Base-by-base conservation (phyloP, 1,284 basidiomycete species). In the Cryptococcus maquisensis region DNA sequence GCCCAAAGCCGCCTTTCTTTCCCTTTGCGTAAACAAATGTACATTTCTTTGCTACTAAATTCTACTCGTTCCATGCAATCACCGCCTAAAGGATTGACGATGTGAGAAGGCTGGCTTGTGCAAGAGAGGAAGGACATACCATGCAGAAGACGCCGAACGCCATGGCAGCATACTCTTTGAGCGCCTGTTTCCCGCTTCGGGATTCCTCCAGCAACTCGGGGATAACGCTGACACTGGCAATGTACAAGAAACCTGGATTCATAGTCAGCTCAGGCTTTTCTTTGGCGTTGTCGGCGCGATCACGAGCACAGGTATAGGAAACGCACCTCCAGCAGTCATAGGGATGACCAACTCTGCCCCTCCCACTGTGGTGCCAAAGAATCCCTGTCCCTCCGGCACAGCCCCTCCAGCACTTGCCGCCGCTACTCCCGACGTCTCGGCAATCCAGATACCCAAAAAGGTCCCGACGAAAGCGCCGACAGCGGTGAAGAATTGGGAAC, bases 151-250 rank as follows among this genome's bases (percentile, higher is more conserved):
- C 88, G 24, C 90, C 90, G 73, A 93, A 83, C 43, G 83, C 83
- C 90, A 93, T 92, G 49, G 89, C 90, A 52, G 80, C 84, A 74
- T 92, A 93, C 89, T 93, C 90, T 48, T 90, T 86, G 66, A 92
- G 71, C 18, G 90, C 88, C 76, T 92, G 90, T 69, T 81, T 84
- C 42, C 81, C 86, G 68, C 88, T 89, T 72, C 86, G 87, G 76
- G 88, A 91, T 69, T 92, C 90, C 56, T 84, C 84, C 48, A 93
- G 78, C 63, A 93, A 76, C 58, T 90, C 92, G 63, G 90, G 90
- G 60, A 93, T 79, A 52, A 92, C 90, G 49, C 89, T 89, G 51
- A 93, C 90, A 41, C 88, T 87, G 18, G 89, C 90, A 64, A 92
- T 92, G 76, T 93, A 92, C 69, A 93, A 79, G 78, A 92, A 93